Percentiles rank a stretch among this genome's conserved stretches.
These are phyloP conservation scores for Vinca minor DNA, from an alignment of 257 asterid genomes.

Conservation along the genomic window DNA sequence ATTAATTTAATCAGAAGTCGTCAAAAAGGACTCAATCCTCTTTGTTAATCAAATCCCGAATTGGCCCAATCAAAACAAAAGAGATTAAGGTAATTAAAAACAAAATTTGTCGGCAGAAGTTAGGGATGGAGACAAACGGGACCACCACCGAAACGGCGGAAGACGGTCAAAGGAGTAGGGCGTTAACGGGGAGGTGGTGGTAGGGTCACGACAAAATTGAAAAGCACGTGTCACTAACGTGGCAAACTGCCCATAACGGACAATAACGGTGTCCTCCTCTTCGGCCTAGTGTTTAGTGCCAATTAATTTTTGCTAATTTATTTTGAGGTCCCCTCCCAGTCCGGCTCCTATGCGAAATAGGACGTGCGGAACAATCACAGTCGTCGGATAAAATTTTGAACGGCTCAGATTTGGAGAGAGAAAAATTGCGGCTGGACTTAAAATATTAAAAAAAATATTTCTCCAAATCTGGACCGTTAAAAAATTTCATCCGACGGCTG, in stretches of 20 bases:
- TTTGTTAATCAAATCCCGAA: neutral
- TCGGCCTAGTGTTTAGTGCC: constrained; percentile 26
- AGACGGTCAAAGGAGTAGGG: constrained; percentile 32
- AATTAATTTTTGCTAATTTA: neutral
- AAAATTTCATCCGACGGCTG: too few species aligned
- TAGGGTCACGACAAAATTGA: constrained; percentile 22
- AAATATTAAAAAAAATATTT: too few species aligned
- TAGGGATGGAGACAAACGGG: constrained; percentile 8
- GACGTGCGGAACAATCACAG: too few species aligned
- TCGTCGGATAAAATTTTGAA: too few species aligned
- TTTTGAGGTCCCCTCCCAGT: neutral
- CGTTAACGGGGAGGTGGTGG: neutral
- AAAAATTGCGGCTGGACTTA: too few species aligned
- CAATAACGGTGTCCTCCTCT: constrained; percentile 33
- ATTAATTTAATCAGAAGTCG: neutral
- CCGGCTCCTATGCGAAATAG: too few species aligned
- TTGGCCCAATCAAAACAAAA: neutral
- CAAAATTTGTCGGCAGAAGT: constrained; percentile 46
- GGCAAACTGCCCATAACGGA: constrained; percentile 58
- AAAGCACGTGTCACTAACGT: constrained; percentile 58
- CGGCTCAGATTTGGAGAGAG: too few species aligned
- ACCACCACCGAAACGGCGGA: constrained; percentile 6
- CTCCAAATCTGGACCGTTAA: too few species aligned
- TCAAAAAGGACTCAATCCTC: neutral
- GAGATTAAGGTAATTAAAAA: constrained; percentile 5